These are phyloP conservation scores for Oenanthe javanica DNA, from an alignment of 140 eudicot species.

Conservation along the genomic window DNA sequence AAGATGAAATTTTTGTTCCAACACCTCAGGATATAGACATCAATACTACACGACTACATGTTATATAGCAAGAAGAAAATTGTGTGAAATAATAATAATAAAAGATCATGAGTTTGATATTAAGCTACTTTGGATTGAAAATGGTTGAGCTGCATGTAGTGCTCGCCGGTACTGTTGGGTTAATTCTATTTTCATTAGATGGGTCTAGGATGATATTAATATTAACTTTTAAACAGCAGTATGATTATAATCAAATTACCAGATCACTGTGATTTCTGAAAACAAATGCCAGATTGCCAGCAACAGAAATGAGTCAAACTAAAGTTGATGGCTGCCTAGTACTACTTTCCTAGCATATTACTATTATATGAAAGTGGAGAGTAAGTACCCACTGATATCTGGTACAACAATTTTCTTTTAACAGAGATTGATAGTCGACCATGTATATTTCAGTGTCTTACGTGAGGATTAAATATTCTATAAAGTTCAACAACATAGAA, in stretches of 20 bases:
- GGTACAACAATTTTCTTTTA: neutral
- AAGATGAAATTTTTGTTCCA: neutral
- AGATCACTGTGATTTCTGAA: neutral
- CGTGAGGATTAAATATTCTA: neutral
- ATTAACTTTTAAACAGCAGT: neutral
- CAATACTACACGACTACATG: neutral
- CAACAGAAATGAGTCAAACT: neutral
- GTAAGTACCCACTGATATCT: neutral
- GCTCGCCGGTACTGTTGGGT: neutral
- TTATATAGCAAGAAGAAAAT: neutral
- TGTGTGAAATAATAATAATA: too few species aligned
- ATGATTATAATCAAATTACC: neutral
- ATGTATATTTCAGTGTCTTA: neutral
- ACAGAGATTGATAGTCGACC: neutral
- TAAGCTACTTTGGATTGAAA: neutral
- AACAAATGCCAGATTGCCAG: too few species aligned
- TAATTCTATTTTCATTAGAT: too few species aligned
- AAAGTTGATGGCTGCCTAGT: neutral
- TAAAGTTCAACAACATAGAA: neutral
- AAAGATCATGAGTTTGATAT: neutral
- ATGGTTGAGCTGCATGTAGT: neutral
- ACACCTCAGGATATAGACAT: neutral
- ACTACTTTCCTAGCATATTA: neutral
- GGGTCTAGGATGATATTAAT: neutral
- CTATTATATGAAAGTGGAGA: neutral